Percentiles rank a stretch among this genome's conserved stretches.
Conservation (phyloP, 805 yeast species). For the Tetrapisispora phaffii region DNA sequence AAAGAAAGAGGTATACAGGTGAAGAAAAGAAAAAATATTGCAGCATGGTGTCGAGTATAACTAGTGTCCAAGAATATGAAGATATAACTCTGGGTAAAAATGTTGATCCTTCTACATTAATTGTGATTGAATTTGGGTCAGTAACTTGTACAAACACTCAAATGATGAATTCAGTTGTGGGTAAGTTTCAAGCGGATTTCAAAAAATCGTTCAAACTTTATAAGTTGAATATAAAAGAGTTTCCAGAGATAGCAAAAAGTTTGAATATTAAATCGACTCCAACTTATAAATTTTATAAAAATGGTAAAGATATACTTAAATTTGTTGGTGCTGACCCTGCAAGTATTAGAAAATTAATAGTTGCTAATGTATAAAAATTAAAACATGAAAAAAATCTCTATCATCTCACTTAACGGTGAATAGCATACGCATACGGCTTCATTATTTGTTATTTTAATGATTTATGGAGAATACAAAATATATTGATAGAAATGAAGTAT, state of each 20-base stretch:
- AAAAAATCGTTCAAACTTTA: neutral
- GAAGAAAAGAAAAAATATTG: too few relatives aligned
- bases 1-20: too few relatives aligned
- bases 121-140: neutral
- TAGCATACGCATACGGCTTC: neutral
- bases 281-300: neutral
- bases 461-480: neutral
- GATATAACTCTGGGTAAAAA: neutral
- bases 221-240: neutral
- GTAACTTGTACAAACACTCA: neutral
- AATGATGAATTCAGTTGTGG: constrained; percentile 1
- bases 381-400: too few relatives aligned
- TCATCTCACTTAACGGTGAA: neutral
- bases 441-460: neutral
- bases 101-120: neutral
- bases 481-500: neutral
- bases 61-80: neutral
- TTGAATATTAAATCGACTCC: neutral
- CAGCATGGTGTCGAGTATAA: neutral
- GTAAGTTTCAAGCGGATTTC: neutral
- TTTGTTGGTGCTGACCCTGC: constrained; percentile 3
- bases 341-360: neutral
- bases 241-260: neutral
- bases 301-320: neutral
- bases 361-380: neutral